Evolutionary conservation across 495 filamentous ascomycete species (phyloP).

Genomic region (Penicillium desertorum): DNA sequence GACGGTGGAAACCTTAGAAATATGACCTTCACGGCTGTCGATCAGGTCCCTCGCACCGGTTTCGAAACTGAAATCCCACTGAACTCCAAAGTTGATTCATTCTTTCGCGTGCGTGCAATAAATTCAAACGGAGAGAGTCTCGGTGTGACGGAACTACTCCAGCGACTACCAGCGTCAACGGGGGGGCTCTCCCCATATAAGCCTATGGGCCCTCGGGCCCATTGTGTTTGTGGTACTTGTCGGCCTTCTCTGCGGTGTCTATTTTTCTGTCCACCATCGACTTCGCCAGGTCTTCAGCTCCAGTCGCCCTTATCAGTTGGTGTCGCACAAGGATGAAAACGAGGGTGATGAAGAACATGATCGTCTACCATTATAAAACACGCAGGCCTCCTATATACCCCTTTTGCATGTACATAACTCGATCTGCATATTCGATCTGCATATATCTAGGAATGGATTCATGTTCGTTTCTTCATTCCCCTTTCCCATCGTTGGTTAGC

Average conservation of each 20-base stretch:
- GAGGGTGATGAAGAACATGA: slow-evolving; percentile 12
- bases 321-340: slow-evolving; percentile 20
- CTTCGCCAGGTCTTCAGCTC: neutral
- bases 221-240: slow-evolving; percentile 16
- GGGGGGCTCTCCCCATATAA: neutral
- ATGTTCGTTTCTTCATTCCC: neutral
- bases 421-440: neutral
- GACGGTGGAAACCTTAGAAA: slow-evolving; percentile 19
- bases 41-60: slow-evolving; percentile 18
- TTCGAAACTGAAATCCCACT: slow-evolving; percentile 27
- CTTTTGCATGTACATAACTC: slow-evolving; percentile 8
- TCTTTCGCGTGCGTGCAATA: slow-evolving; percentile 23
- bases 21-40: slow-evolving; percentile 17
- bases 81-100: slow-evolving; percentile 7
- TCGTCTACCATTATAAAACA: slow-evolving; percentile 21
- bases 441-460: neutral
- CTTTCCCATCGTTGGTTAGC: neutral
- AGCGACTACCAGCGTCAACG: neutral
- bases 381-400: slow-evolving; percentile 23
- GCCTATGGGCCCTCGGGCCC: slow-evolving; percentile 8
- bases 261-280: slow-evolving; percentile 16
- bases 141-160: slow-evolving; percentile 17
- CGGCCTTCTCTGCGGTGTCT: slow-evolving; percentile 18
- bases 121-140: slow-evolving; percentile 18
- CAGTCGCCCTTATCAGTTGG: slow-evolving; percentile 16